Base-by-base conservation (phyloP, 805 yeast species). In the Candida ipomoeae region DNA sequence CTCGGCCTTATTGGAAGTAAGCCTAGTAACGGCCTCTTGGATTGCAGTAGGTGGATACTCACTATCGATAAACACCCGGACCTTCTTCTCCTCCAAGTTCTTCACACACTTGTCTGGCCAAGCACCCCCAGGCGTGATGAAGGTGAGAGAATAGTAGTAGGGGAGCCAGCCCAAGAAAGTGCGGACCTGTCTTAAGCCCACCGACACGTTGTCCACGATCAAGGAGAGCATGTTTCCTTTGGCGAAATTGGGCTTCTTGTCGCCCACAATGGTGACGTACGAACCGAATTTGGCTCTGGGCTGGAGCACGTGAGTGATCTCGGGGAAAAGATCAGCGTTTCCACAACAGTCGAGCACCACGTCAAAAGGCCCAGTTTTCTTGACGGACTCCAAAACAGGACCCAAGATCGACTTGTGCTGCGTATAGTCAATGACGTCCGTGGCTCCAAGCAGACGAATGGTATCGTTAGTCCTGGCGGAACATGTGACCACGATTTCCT, bases 281-380 rank as follows among this genome's bases (percentile, higher is more conserved):
- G 83, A 75, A 11, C 80, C 77, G 23, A 64, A 54, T 5, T 55
- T 54, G 20, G 41, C 17, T 45, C 69, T 69, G 35, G 79, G 74
- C 56, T 79, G 78, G 54, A 86, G 66, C 73, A 69, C 37, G 6
- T 68, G 56, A 5, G 67, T 59, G 48, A 79, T 69, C 11, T 73
- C 63, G 2, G 70, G 62, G 48, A 81, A 71, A 18, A 83, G 74
- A 17, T 76, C 79, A 23, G 62, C 62, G 48, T 78, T 80, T 36
- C 96, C 91, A 46, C 79, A 81, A 48, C 84, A 75, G 67, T 88
- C 96, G 29, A 82, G 61, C 40, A 87, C 79, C 10, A 78, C 61
- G 60, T 85, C 89, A 58, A 82, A 87, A 53, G 76, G 70, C 45
- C 56, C 73, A 47, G 43, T 60, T 45, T 48, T 64, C 56, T 49